Base-by-base conservation (phyloP, 306 rosid species). In the Gastrolobium bilobum region DNA sequence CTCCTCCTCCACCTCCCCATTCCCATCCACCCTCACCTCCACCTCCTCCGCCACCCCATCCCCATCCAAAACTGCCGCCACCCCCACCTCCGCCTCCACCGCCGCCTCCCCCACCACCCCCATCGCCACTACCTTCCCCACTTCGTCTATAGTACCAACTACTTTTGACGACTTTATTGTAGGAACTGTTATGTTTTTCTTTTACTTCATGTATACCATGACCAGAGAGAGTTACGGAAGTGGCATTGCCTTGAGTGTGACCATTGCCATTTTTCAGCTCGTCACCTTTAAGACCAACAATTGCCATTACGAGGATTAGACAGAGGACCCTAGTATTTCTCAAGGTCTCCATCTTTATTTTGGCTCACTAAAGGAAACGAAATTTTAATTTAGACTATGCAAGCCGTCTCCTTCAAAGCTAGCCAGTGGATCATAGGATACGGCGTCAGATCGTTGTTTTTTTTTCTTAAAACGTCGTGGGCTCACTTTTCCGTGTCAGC, bases 1-100 rank as follows among this genome's bases (percentile, higher is more conserved):
- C 96, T 2, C 97, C 96, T 9, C 96, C 92, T 1, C 93, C 97
- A 4, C 93, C 64, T 0, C 94, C 93, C 33, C 97, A 62, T 0
- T 87, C 85, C 0, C 93, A 51, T 0, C 90, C 88, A 0, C 91
- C 77, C 0, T 87, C 86, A 0, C 90, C 62, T 0, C 92, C 90
- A 0, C 89, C 87, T 0, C 90, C 87, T 0, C 90, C 79, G 0
- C 95, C 87, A 0, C 87, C 84, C 4, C 0, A 85, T 0, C 88
- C 86, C 0, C 90, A 82, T 0, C 82, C 81, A 0, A 71, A 75
- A 0, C 86, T 57, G 0, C 85, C 86, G 0, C 86, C 73, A 0
- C 88, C 86, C 0, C 88, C 80, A 0, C 92, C 86, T 0, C 86
- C 86, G 0, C 75, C 70, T 0, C 82, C 67, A 0, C 86, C 83